Conservation (phyloP, 2,329 filamentous ascomycete genomes). For the Aspergillus pseudoviridinutans region DNA sequence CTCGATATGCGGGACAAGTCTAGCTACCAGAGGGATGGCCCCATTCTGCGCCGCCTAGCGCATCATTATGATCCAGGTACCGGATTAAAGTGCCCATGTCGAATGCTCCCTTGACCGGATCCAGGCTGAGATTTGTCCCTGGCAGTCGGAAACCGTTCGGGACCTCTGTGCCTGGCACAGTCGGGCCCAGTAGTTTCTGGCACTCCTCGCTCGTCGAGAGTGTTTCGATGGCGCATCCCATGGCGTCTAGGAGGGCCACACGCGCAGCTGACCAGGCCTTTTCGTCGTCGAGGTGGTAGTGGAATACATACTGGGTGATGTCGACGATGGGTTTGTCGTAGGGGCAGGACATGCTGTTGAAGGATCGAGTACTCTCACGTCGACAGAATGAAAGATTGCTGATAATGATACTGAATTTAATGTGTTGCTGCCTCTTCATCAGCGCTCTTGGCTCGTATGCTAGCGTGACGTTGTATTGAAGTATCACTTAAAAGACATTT, state of each 20-base stretch:
- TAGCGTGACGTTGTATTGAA: neutral
- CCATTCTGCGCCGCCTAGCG: conserved; percentile 40
- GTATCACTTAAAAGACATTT: neutral
- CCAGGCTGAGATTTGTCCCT: conserved; percentile 34
- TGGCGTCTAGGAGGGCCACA: conserved; percentile 21
- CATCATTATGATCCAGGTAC: conserved; percentile 44
- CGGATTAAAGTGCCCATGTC: conserved; percentile 37
- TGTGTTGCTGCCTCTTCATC: neutral
- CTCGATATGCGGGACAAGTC: neutral
- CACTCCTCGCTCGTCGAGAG: conserved; percentile 17
- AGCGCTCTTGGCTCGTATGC: neutral
- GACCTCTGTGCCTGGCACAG: conserved; percentile 12
- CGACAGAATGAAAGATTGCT: neutral
- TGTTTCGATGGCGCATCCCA: conserved; percentile 25
- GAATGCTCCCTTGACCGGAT: conserved; percentile 39
- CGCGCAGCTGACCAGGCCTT: conserved; percentile 16
- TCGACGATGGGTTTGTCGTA: conserved; percentile 35
- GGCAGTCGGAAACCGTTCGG: conserved; percentile 36
- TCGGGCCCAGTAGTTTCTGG: conserved; percentile 13
- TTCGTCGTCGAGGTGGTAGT: conserved; percentile 14
- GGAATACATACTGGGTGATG: conserved; percentile 20
- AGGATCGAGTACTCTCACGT: neutral
- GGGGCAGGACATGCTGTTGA: neutral
- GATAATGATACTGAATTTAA: neutral
- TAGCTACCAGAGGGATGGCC: conserved; percentile 37